Percentiles rank a stretch among this genome's conserved stretches.
Conservation (phyloP, 2,329 filamentous ascomycete species). For the Stachybotrys echinatus region DNA sequence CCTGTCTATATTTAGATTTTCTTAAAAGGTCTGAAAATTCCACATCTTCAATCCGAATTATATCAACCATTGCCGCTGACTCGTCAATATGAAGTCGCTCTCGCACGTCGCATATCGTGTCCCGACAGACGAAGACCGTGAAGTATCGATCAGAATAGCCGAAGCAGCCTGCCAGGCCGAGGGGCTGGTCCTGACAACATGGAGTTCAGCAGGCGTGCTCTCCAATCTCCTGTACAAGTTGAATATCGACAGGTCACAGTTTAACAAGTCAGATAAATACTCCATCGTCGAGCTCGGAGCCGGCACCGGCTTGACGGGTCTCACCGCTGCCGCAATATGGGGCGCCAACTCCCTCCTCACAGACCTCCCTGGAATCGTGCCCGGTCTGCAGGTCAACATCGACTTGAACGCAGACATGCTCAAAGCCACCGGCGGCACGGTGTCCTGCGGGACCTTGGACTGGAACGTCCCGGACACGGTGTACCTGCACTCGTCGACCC, state of each 20-base stretch:
- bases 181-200: background rate
- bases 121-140: background rate
- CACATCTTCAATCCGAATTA: no score
- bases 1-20: no score
- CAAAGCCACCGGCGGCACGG: background rate
- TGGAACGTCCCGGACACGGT: background rate
- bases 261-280: background rate
- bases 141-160: background rate
- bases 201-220: background rate
- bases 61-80: background rate
- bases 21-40: no score
- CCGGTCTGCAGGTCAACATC: background rate
- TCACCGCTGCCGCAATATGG: background rate
- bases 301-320: background rate
- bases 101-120: background rate
- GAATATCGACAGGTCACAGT: background rate
- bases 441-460: background rate
- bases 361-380: background rate
- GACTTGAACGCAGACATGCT: background rate
- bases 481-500: no score
- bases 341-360: background rate
- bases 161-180: background rate
- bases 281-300: conserved; percentile 1
- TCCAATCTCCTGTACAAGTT: conserved; percentile 1
- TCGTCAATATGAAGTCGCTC: background rate